Evolutionary conservation across 148 eudicot genomes (phyloP).

Genomic region (Talinum fruticosum): DNA sequence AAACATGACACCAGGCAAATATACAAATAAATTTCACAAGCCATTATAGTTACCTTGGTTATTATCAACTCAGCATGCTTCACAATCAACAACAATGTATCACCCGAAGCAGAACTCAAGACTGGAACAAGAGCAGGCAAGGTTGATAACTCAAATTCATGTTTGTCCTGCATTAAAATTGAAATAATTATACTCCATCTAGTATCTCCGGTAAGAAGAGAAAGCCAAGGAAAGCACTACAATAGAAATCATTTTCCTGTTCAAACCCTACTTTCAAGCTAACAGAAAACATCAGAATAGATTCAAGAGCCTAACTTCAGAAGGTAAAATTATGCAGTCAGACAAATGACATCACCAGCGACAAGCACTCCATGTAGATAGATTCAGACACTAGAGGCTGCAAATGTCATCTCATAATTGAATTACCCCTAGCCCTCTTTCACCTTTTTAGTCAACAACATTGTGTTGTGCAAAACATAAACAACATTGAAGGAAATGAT

Average conservation of each 20-base stretch:
- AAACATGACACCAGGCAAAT: not conserved
- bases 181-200: not conserved
- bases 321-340: not conserved
- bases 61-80: slow-evolving; percentile 92
- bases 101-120: slow-evolving; percentile 80
- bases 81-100: slow-evolving; percentile 79
- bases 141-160: slow-evolving; percentile 91
- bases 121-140: slow-evolving; percentile 97
- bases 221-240: not conserved
- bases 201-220: not conserved
- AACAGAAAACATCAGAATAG: not conserved
- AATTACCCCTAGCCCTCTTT: not conserved
- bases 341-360: not conserved
- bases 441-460: not conserved
- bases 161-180: slow-evolving; percentile 62
- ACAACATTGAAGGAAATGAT: too few relatives aligned
- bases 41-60: slow-evolving; percentile 57
- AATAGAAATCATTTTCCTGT: not conserved
- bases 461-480: not conserved
- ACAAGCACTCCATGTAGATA: not conserved
- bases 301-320: not conserved
- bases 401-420: not conserved
- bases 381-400: not conserved
- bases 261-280: not conserved
- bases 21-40: too few relatives aligned